Conservation (phyloP, 345 rosid genomes). For the Clausena lansium region DNA sequence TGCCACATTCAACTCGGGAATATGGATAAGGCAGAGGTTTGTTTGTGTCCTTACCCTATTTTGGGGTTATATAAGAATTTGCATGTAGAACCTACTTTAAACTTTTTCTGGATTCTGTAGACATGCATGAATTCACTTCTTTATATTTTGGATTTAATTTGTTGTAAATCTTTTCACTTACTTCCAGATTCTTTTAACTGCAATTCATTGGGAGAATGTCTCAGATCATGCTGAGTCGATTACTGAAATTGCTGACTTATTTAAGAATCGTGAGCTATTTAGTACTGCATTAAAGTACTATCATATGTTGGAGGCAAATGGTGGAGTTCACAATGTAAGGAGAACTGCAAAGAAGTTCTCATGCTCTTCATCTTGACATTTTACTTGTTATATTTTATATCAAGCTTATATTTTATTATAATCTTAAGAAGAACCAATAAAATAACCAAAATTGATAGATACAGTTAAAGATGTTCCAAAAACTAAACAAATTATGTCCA, state of each 20-base stretch:
- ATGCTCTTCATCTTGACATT: not conserved
- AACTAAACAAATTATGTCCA: not conserved
- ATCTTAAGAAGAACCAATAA: not conserved
- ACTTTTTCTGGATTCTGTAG: not conserved
- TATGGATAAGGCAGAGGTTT: slow-evolving; percentile 82
- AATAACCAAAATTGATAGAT: not conserved
- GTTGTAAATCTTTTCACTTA: not conserved
- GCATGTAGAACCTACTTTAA: not conserved
- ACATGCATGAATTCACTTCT: not conserved
- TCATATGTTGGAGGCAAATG: slow-evolving; percentile 1
- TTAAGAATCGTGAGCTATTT: not conserved
- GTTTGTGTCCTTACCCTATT: slow-evolving; percentile 22
- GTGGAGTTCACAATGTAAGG: not conserved
- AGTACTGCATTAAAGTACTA: not conserved
- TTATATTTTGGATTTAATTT: not conserved
- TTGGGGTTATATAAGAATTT: not conserved
- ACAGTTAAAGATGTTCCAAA: not conserved
- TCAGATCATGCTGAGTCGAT: not conserved
- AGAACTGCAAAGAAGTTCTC: not conserved
- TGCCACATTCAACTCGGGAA: slow-evolving; percentile 72
- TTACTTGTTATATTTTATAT: not conserved
- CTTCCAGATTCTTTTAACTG: not conserved
- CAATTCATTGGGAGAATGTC: not conserved
- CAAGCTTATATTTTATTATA: too few relatives aligned
- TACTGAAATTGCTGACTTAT: not conserved